Conservation (phyloP, 441 rosid species). For the Jatropha podagrica region DNA sequence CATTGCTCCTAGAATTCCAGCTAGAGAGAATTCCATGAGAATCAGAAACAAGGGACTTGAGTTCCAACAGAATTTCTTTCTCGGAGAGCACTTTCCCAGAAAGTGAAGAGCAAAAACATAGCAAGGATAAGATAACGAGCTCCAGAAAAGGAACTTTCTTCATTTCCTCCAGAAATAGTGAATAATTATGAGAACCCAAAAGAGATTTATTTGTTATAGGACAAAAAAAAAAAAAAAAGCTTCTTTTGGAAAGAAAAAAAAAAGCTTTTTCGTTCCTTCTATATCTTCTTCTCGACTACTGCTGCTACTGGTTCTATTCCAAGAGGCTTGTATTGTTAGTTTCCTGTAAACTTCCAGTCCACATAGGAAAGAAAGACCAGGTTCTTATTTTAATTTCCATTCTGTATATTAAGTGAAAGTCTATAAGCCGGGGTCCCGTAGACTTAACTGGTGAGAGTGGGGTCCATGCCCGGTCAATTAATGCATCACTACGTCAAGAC, state of each 20-base stretch:
- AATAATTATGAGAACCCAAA: conserved; percentile 1
- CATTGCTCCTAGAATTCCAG: conserved; percentile 46
- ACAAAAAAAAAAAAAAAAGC: too few species aligned
- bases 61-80: conserved; percentile 54
- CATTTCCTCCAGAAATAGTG: conserved; percentile 22
- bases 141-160: neutral
- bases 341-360: neutral
- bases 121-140: conserved; percentile 16
- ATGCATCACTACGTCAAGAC: conserved; percentile 33
- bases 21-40: conserved; percentile 58
- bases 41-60: conserved; percentile 63
- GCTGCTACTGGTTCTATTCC: neutral
- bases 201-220: neutral
- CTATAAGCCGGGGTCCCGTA: neutral
- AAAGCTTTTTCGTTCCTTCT: neutral
- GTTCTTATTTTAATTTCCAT: neutral
- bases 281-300: neutral
- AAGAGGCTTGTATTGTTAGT: neutral
- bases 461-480: conserved; percentile 3
- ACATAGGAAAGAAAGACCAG: neutral
- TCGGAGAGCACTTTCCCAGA: conserved; percentile 37
- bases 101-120: conserved; percentile 21
- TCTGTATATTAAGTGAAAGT: neutral
- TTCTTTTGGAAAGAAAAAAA: too few species aligned
- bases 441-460: conserved; percentile 2